Evolutionary conservation across 2,329 filamentous ascomycete genomes (phyloP).

Genomic region (Dendrostoma leiphaemia): DNA sequence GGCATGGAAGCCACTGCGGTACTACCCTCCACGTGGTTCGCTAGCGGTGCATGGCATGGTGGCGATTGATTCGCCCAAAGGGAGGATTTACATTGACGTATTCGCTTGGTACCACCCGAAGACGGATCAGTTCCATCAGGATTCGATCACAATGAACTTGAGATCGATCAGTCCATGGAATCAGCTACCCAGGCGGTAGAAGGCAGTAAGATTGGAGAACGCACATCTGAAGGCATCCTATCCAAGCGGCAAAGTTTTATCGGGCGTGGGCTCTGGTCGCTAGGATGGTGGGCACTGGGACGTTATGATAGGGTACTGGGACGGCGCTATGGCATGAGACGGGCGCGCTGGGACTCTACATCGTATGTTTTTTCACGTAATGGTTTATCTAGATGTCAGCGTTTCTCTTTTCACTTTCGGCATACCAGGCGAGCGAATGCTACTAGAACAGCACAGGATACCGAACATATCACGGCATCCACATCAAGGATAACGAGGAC

Average conservation of each 20-base stretch:
- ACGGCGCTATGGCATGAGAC: not conserved
- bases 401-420: conserved; percentile 6
- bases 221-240: not conserved
- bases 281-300: not conserved
- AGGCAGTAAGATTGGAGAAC: not conserved
- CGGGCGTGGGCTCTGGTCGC: not conserved
- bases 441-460: not conserved
- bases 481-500: not conserved
- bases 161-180: conserved; percentile 25
- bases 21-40: conserved; percentile 48
- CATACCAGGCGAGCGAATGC: conserved; percentile 13
- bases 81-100: conserved; percentile 50
- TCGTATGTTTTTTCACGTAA: not conserved
- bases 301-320: not conserved
- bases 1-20: conserved; percentile 40
- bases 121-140: conserved; percentile 41
- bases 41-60: conserved; percentile 54
- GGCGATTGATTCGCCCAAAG: conserved; percentile 46
- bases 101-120: conserved; percentile 56
- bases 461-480: not conserved
- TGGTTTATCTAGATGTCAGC: conserved; percentile 3
- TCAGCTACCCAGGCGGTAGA: conserved; percentile 14
- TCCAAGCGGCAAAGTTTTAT: not conserved
- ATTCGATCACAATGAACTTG: conserved; percentile 36
- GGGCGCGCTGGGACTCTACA: not conserved